Percentiles rank a stretch among this genome's conserved stretches.
Conservation (phyloP, 768 basidiomycete species). For the Lepiota subincarnata region DNA sequence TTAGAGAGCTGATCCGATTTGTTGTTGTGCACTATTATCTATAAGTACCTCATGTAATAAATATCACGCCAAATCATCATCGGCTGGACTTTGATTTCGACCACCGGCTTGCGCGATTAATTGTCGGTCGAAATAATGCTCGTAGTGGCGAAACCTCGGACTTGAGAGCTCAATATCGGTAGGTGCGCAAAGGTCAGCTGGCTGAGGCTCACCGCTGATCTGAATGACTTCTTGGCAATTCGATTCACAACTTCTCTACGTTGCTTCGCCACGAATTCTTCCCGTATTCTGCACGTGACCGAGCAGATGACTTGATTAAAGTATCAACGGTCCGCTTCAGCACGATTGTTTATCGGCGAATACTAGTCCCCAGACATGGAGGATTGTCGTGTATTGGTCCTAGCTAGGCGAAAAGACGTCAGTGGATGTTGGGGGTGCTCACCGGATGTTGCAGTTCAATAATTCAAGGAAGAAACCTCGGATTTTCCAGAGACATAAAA, state of each 20-base stretch:
- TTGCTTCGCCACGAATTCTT: background rate
- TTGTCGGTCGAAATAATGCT: no score
- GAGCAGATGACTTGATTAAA: background rate
- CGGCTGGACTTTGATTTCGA: no score
- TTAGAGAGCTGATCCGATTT: no score
- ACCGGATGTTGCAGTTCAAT: background rate
- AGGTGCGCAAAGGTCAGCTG: background rate
- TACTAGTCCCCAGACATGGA: background rate
- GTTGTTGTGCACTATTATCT: no score
- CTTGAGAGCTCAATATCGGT: no score
- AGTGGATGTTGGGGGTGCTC: background rate
- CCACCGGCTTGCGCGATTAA: no score
- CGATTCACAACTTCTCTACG: background rate
- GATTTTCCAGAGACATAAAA: background rate
- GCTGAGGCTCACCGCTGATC: background rate
- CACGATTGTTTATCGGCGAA: background rate
- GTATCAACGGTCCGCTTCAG: background rate
- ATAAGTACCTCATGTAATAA: no score
- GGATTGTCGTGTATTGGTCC: background rate
- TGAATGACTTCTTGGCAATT: background rate
- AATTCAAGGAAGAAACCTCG: constrained; percentile 8
- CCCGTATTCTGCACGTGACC: constrained; percentile 4
- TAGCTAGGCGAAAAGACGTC: background rate
- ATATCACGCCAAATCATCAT: no score
- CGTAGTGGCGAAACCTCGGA: no score